Evolutionary conservation across 2,329 filamentous ascomycete species (phyloP), one percentile per base, ranked within the genome.

Genomic region (Fusarium devonianum): DNA sequence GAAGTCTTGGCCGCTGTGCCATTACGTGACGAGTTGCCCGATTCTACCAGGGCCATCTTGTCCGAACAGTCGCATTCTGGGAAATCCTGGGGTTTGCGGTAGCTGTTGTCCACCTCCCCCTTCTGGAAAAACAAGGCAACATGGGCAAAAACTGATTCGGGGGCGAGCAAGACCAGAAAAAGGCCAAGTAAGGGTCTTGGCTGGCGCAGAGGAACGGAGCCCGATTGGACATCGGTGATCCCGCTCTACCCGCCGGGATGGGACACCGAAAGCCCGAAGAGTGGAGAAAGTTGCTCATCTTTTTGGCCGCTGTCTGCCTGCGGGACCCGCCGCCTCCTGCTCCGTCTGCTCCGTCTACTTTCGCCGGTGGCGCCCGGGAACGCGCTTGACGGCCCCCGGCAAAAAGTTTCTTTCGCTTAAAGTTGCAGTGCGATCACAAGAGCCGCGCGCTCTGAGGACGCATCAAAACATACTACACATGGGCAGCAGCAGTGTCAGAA

Each of bases 21-120:
- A 37, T 58, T 59, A 60, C 56, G 51, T 60, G 52, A 60, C 57
- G 5, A 51, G 30, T 23, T 37, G 37, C 23, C 37, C n/a, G n/a
- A 21, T 32, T 29, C 18, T 35, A n/a, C 22, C 39, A 8, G 23
- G 12, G 11, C 10, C 23, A 26, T 19, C 11, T 34, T 26, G n/a
- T n/a, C n/a, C n/a, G 8, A 33, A 21, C 23, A 10, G 18, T 7
- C 7, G 12, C 14, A 5, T 21, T n/a, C 25, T 28, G 7, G 30
- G 9, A 22, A 21, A 44, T 36, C 32, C 30, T 29, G 23, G 41
- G 41, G 32, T 22, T 14, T 12, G 21, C 21, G n/a, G n/a, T n/a
- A n/a, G n/a, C n/a, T n/a, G n/a, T n/a, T n/a, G n/a, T n/a, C n/a
- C n/a, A n/a, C n/a, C n/a, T n/a, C n/a, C n/a, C n/a, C n/a, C n/a